Percentiles rank a stretch among this genome's conserved stretches.
phyloP scores from a whole-genome alignment of 148 eudicot genomes.

The Pouteria glomerata region DNA sequence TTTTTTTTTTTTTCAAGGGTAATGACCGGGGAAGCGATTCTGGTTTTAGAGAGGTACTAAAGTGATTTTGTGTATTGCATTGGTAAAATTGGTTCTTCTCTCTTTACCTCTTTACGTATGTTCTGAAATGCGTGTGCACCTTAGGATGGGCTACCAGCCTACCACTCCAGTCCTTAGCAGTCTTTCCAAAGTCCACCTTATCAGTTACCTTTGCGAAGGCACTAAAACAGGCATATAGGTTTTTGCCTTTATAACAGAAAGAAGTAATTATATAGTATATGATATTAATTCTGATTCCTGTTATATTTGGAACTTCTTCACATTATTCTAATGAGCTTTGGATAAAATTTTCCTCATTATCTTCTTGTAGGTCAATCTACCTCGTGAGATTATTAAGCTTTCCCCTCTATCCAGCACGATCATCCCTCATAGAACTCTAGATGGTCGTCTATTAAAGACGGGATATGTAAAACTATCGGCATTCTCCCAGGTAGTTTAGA shows the following conservation, averaged over 20 bases:
- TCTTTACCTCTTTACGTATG: neutral
- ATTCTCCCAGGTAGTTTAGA: constrained; percentile 74
- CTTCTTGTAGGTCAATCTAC: constrained; percentile 58
- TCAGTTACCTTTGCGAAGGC: too few relatives aligned
- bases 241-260: too few relatives aligned
- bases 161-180: too few relatives aligned
- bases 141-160: too few relatives aligned
- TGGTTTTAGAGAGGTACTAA: constrained; percentile 60
- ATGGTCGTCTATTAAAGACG: constrained; percentile 66
- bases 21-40: constrained; percentile 29
- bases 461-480: constrained; percentile 75
- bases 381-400: constrained; percentile 79
- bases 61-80: neutral
- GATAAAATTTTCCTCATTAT: neutral
- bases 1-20: constrained; percentile 47
- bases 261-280: too few relatives aligned
- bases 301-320: neutral
- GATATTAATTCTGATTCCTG: too few relatives aligned
- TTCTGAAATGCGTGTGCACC: too few relatives aligned
- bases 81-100: neutral
- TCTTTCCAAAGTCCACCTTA: too few relatives aligned
- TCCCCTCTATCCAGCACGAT: constrained; percentile 85
- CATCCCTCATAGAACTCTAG: constrained; percentile 72
- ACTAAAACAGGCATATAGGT: too few relatives aligned
- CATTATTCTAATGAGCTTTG: neutral